Evolutionary conservation across 1,139 yeast genomes (phyloP), one percentile per base, ranked within the genome.

Genomic region (Suhomyces chickasaworum): DNA sequence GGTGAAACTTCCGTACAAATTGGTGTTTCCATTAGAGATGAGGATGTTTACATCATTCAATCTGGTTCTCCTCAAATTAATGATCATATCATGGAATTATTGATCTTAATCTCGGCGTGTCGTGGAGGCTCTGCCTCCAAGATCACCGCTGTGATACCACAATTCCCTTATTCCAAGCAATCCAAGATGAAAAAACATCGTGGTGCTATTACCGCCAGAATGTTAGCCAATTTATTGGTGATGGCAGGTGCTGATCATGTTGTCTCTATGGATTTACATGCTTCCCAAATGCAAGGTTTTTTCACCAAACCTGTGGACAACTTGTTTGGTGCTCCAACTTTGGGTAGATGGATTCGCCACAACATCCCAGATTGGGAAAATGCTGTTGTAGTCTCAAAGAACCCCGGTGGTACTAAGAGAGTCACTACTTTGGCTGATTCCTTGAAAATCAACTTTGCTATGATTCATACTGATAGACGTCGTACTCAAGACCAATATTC

Each of bases 211-310:
- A 91, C 99, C 4, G 99, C 99, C n/a, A 81, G 98, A 64, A 91
- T 95, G 99, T 78, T 95, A 64, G 98, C 99, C 49, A 93, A 93
- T 59, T 72, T 95, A 61, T 75, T 95, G 55, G 84, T 91, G 46
- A 93, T 93, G 95, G 98, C 99, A 1, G 99, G 99, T 53, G 99
- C 98, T 18, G 99, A 95, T 69, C 99, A 93, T 71, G 95, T 93
- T 53, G 95, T 93, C 35, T 89, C 97, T 6, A 91, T 93, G 98
- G 99, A 93, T 65, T 75, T 93, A 57, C 99, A 95, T 64, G 99
- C 99, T 22, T 85, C 96, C 34, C 99, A 93, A 69, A 95, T 93
- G 98, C 99, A 93, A 73, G 99, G 99, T 12, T 93, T 95, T 64
- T 93, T 93, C 73, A 83, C 96, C 36, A 90, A 90, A 61, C 99